Base-by-base conservation (phyloP, 768 basidiomycete genomes). In the Rhodotorula graminis region DNA sequence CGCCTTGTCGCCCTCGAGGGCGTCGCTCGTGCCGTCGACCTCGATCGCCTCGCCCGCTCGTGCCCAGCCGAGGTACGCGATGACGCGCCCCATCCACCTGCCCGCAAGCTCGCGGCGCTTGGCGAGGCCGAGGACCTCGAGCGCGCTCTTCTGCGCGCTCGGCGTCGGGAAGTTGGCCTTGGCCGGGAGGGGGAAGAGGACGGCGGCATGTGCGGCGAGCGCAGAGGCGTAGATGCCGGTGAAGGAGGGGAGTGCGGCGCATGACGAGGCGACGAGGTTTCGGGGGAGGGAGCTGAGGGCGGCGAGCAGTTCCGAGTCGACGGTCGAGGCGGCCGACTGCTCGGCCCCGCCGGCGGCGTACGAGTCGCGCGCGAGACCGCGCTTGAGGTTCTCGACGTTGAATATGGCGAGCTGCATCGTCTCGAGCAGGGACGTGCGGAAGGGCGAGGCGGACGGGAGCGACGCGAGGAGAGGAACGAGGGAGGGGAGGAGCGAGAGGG, bases 301-400 rank as follows among this genome's bases (percentile, higher is more conserved):
- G 29, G 64, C 50, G 61, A 75, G 57, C 3, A 75, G 61, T 27
- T 75, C 74, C 6, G 61, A 27, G 27, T 75, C 68, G 65, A 65
- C 70, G 5, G 55, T 63, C 4, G 49, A 29, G 21, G 27, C 37
- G 18, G 52, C 23, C 5, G 67, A 33, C 27, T 60, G 37, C 15
- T 37, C 40, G 11, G 63, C 47, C 7, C 50, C 46, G 10, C 69
- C 73, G 21, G 67, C 57, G 10, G 58, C 58, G 61, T 75, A 75
- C 3, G 70, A 33, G 50, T 75, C 74, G 16, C 74, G 70, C 2
- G 74, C 74, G 27, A 75, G 64, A 7, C 74, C 74, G 52, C 74
- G 64, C 7, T 70, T 64, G 12, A 75, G 71, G 61, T 75, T 75
- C n/a, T 75, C 74, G 50, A 75, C 50, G 64, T 75, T 75, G 74